Evolutionary conservation across 192 early-diverging fungal genomes (phyloP), one percentile per base, ranked within the genome.

Genomic region (Rhizophagus sp.): DNA sequence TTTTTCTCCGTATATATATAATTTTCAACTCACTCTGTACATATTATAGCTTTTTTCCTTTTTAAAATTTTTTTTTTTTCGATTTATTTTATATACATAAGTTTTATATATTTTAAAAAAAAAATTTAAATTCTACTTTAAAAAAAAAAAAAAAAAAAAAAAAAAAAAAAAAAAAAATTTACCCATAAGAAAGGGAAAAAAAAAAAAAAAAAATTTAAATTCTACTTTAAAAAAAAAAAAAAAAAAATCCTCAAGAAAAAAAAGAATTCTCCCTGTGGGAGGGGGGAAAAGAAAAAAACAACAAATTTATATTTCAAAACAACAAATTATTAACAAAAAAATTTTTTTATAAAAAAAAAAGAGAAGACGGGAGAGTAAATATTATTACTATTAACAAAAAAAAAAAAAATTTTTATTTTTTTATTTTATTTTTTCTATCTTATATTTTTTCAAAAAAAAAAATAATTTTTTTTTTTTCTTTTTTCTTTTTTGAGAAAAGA

Each of bases 341-440:
- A 10, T 10, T 44, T 9, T 44, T 44, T 63, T n/a, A n/a, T 25
- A 63, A 66, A 15, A 25, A 66, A 66, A 66, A 66, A 66, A 66
- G 64, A 66, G 64, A 66, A 66, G 64, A 66, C 64, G 64, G 64
- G 64, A 66, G 64, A 66, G 64, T 66, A 66, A 66, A 27, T 66
- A 66, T 30, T 66, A 25, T 30, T 66, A 15, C 15, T 57, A 57
- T 17, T 17, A 1, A 22, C 2, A 19, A 57, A 57, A 57, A 57
- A 57, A 19, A 44, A 30, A 30, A 30, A 30, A 30, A 30, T 30
- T 30, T 30, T 30, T 30, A 30, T 30, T 30, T 30, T 30, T 1
- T 30, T 30, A 30, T 30, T 30, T 30, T 30, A n/a, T n/a, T n/a
- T n/a, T n/a, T n/a, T n/a, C n/a, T n/a, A n/a, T n/a, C n/a, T n/a